A percentile compares a stretch with the other conserved stretches of the same genome.
These are phyloP conservation scores for Daldinia caldariorum DNA, from an alignment of 495 filamentous ascomycete species.

Conservation along the genomic window DNA sequence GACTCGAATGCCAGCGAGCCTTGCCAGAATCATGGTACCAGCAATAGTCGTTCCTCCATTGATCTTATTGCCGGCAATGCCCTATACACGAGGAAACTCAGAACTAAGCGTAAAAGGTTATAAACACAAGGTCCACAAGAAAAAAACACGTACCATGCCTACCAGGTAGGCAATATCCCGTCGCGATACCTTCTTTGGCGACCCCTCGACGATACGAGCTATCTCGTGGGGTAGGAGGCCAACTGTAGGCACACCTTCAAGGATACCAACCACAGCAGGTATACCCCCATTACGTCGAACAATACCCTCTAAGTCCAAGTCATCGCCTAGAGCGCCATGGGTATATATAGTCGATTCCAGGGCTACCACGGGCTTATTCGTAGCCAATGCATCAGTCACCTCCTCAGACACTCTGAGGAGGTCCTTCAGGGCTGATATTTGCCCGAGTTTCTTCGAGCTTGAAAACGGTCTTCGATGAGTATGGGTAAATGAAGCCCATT, in stretches of 20 bases:
- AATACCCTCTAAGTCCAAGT: slow-evolving; percentile 80
- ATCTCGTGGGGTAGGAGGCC: slow-evolving; percentile 78
- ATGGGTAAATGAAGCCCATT: slow-evolving; percentile 2
- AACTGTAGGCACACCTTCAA: slow-evolving; percentile 82
- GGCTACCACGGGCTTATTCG: slow-evolving; percentile 83
- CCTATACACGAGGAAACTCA: slow-evolving; percentile 54
- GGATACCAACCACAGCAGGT: slow-evolving; percentile 89
- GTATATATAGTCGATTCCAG: slow-evolving; percentile 86
- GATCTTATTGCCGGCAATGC: slow-evolving; percentile 68
- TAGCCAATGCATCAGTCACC: slow-evolving; percentile 75
- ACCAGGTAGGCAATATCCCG: slow-evolving; percentile 84
- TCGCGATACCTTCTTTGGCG: slow-evolving; percentile 81
- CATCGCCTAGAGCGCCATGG: slow-evolving; percentile 83
- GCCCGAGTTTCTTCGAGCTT: slow-evolving; percentile 20
- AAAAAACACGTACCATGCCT: slow-evolving; percentile 69
- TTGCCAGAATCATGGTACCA: slow-evolving; percentile 89
- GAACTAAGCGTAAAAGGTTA: slow-evolving; percentile 16
- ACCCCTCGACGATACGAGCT: slow-evolving; percentile 72
- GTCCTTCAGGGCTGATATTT: slow-evolving; percentile 53
- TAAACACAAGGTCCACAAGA: slow-evolving; percentile 6
- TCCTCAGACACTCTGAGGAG: slow-evolving; percentile 84
- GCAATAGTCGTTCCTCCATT: slow-evolving; percentile 94
- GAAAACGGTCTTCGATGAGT: slow-evolving; percentile 22
- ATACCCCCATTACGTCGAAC: slow-evolving; percentile 84
- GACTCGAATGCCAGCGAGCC: slow-evolving; percentile 87